phyloP scores from a whole-genome alignment of 2,329 filamentous ascomycete genomes.

The Cladophialophora immunda region DNA sequence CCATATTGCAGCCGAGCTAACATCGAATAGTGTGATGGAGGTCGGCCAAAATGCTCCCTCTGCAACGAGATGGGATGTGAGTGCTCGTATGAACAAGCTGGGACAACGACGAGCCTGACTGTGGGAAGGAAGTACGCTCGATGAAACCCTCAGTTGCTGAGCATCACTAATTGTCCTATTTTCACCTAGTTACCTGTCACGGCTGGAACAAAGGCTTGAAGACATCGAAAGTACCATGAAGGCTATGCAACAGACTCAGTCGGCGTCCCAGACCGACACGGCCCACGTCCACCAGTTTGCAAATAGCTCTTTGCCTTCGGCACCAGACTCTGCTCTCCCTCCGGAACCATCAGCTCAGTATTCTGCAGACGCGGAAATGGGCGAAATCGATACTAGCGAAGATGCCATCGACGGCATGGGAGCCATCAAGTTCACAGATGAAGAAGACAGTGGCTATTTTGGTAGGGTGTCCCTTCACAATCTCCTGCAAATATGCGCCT shows the following conservation, averaged over 20 bases:
- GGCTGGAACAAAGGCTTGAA: slow-evolving; percentile 31
- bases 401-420: slow-evolving; percentile 45
- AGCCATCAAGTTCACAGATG: slow-evolving; percentile 44
- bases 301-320: background rate
- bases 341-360: slow-evolving; percentile 6
- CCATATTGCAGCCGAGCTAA: background rate
- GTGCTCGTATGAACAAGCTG: slow-evolving; percentile 34
- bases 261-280: slow-evolving; percentile 9
- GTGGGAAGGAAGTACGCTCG: slow-evolving; percentile 32
- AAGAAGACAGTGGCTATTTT: slow-evolving; percentile 48
- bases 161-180: background rate
- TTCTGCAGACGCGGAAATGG: slow-evolving; percentile 9
- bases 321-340: background rate
- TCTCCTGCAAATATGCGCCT: background rate
- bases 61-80: slow-evolving; percentile 32
- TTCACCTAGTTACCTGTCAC: slow-evolving; percentile 29
- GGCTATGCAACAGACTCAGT: slow-evolving; percentile 22
- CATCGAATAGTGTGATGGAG: slow-evolving; percentile 30
- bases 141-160: background rate
- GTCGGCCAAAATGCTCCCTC: slow-evolving; percentile 31
- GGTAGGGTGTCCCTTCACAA: slow-evolving; percentile 35
- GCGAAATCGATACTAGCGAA: slow-evolving; percentile 23
- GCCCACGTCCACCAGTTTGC: too few species aligned
- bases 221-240: slow-evolving; percentile 29
- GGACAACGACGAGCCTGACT: slow-evolving; percentile 28